Base-by-base conservation (phyloP, 345 rosid species). In the Bretschneidera sinensis region DNA sequence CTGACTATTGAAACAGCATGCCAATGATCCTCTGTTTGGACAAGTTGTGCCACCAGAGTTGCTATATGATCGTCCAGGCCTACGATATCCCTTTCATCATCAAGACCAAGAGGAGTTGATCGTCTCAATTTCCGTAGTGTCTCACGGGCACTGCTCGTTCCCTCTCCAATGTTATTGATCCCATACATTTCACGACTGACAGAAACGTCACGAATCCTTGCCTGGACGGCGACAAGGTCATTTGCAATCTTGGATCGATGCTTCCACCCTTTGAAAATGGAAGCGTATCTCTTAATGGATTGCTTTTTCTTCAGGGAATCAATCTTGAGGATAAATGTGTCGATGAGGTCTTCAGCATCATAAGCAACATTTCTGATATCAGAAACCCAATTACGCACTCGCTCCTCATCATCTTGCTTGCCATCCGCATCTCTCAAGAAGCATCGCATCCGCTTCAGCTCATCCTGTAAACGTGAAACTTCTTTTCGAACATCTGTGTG, bases 391-490 rank as follows among this genome's bases (percentile, higher is more conserved):
- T 61, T 67, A 24, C 69, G 61, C 47, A 72, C 71, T 24, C 75
- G 60, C 62, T 75, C 69, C 16, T 74, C 72, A 21, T 28, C 63
- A 17, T 64, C 61, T 53, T 69, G 72, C 54, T 60, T 67, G 43
- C 62, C 68, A 51, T 69, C 75, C 5, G 75, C 75, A 49, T 78
- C 80, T 63, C 64, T 69, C 60, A 66, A 48, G 56, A 79, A 75
- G 61, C 71, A 72, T 4, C 57, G 72, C 66, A 79, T 34, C 34
- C 73, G 63, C 65, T 50, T 60, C 21, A 75, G 55, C 24, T 79
- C 77, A 22, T 64, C 68, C 75, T 66, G 69, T 13, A 72, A 25
- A 66, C 54, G 33, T 34, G 21, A 16, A 23, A 65, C 47, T 33
- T 70, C 52, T 14, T 45, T 39, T 24, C 63, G 50, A 8, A 72